These are phyloP conservation scores for Lanmaoa rubissima DNA, from an alignment of 768 basidiomycete genomes.

Conservation along the genomic window DNA sequence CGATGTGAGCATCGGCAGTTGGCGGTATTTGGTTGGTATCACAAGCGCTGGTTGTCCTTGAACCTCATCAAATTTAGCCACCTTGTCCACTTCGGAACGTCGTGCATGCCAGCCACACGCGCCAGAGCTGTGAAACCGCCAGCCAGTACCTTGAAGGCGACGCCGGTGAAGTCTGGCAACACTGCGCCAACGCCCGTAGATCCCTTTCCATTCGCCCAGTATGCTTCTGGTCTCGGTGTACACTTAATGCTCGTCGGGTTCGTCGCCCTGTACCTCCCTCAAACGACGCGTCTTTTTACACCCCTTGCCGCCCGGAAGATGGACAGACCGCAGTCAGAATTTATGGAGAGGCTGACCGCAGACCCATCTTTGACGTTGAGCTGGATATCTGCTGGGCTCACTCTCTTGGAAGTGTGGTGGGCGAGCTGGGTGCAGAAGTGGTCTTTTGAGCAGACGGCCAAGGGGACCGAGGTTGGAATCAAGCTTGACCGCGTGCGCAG, in stretches of 20 bases:
- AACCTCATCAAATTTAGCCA: not conserved
- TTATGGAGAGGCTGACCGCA: conserved; percentile 63
- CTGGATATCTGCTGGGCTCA: conserved; percentile 55
- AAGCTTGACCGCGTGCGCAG: conserved; percentile 38
- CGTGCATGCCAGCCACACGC: conserved; percentile 1
- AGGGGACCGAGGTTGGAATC: conserved; percentile 43
- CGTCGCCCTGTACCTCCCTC: conserved; percentile 69
- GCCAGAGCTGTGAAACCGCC: not conserved
- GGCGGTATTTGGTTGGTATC: not conserved
- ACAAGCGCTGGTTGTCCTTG: not conserved
- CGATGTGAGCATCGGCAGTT: not conserved
- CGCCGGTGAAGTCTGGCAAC: not conserved
- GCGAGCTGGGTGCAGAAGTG: conserved; percentile 61
- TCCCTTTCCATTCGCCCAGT: conserved; percentile 53
- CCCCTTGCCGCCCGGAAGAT: conserved; percentile 33
- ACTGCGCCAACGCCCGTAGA: not conserved
- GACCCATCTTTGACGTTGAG: conserved; percentile 56
- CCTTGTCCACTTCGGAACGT: not conserved
- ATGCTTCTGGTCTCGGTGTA: conserved; percentile 66
- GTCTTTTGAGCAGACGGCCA: conserved; percentile 44
- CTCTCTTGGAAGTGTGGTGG: conserved; percentile 68
- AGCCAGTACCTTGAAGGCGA: not conserved
- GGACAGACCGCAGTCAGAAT: conserved; percentile 70
- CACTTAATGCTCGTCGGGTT: conserved; percentile 66
- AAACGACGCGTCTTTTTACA: conserved; percentile 45